Evolutionary conservation across 148 eudicot genomes (phyloP).

Genomic region (Rhododendron simsii): DNA sequence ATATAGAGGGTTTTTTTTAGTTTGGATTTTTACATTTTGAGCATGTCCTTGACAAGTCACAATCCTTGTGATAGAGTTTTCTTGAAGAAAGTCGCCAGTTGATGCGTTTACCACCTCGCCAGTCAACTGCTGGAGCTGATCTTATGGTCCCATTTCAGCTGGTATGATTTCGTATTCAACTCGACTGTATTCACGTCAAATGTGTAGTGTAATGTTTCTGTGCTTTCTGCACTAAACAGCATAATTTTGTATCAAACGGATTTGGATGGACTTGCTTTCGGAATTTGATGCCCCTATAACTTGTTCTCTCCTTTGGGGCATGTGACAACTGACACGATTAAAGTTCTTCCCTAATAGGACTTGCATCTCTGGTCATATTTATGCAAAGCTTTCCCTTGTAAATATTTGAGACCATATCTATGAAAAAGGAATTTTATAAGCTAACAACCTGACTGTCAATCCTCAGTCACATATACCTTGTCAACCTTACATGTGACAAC

Average conservation of each 20-base stretch:
- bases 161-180: conserved; percentile 33
- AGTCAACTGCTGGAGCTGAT: conserved; percentile 98
- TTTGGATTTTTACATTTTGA: not conserved
- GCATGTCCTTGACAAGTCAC: conserved; percentile 14
- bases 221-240: not conserved
- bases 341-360: not conserved
- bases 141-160: conserved; percentile 99
- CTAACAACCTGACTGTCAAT: not conserved
- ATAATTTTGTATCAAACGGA: not conserved
- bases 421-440: not conserved
- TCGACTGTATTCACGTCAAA: not conserved
- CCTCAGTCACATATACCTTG: not conserved
- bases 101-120: conserved; percentile 99
- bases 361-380: not conserved
- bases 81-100: conserved; percentile 92
- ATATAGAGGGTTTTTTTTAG: not conserved
- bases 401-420: not conserved
- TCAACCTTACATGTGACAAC: not conserved
- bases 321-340: not conserved
- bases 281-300: not conserved
- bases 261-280: not conserved
- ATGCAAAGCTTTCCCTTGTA: not conserved
- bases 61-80: conserved; percentile 57
- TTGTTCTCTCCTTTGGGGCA: not conserved
- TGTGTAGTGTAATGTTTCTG: not conserved